Evolutionary conservation across 768 basidiomycete species (phyloP), one percentile per base, ranked within the genome.

Genomic region (Leucocoprinus sp.): DNA sequence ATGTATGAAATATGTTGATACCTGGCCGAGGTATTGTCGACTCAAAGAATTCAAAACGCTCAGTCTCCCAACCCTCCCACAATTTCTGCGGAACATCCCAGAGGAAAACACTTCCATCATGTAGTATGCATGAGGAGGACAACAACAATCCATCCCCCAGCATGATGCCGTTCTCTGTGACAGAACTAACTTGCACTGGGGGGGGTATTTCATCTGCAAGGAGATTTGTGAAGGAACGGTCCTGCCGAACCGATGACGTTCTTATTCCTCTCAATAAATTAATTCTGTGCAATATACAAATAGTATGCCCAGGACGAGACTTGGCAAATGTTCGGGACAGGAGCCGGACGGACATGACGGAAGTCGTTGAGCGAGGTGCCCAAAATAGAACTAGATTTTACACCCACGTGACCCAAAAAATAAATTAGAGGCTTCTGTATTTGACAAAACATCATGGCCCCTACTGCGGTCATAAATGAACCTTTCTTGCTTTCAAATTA

Each of bases 21-120:
- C 93, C 95, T 37, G 95, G 93, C 60, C 81, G 78, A 2, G 93
- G 93, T 21, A 82, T 71, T 8, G 90, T 80, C 9, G 78, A 71
- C 45, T 95, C 84, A 51, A 97, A 89, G 19, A 95, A 60, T 52
- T 80, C 74, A 53, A 95, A 88, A 50, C 80, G 78, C 33, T 82
- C 86, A 43, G 69, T 67, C 5, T 57, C 67, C 92, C 92, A 97
- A 2, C 70, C 83, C 2, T 60, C 55, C 81, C 85, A 87, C 1
- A 71, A 57, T 4, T 60, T 70, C 1, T 66, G 57, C 15, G 85
- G 82, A 2, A 87, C 84, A 58, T 97, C 82, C 95, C 95, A 99
- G 29, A 97, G 60, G 43, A 93, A 84, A 0, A 91, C 84, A 36
- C 85, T 78, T 2, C 90, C 91, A 46, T 89, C 84, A 6, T 93